Percentiles rank a stretch among this genome's conserved stretches.
Conservation (phyloP, 495 filamentous ascomycete genomes). For the Penicillium desertorum region DNA sequence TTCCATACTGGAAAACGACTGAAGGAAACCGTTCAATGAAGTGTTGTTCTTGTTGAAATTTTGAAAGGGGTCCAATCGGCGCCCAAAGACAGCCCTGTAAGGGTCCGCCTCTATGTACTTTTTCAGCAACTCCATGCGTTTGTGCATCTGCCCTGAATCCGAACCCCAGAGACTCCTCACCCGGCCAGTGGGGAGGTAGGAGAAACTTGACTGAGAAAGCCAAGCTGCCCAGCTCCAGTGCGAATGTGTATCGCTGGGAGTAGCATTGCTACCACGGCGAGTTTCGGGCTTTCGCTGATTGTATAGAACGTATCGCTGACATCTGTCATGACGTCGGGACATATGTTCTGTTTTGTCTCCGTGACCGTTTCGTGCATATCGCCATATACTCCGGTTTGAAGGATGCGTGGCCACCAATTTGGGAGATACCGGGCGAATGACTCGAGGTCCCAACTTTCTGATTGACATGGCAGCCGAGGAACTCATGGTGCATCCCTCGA, state of each 20-base stretch:
- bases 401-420: constrained; percentile 13
- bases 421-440: constrained; percentile 15
- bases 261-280: constrained; percentile 13
- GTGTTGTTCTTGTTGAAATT: constrained; percentile 18
- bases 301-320: constrained; percentile 16
- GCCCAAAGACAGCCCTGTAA: constrained; percentile 45
- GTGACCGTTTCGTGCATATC: constrained; percentile 19
- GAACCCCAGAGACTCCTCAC: constrained; percentile 23
- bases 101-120: constrained; percentile 42
- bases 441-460: constrained; percentile 8
- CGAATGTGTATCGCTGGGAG: constrained; percentile 8
- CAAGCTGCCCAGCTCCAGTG: constrained; percentile 12
- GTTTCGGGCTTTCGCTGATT: constrained; percentile 15
- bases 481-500: constrained; percentile 21
- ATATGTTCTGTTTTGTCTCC: constrained; percentile 18
- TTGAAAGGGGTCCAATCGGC: constrained; percentile 27
- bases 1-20: constrained; percentile 27
- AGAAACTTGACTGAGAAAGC: constrained; percentile 18
- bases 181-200: constrained; percentile 12
- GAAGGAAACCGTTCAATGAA: constrained; percentile 29
- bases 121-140: constrained; percentile 35
- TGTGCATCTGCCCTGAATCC: constrained; percentile 21
- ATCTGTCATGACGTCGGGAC: constrained; percentile 17
- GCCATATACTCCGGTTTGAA: constrained; percentile 14
- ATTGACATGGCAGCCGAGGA: constrained; percentile 17